phyloP scores from a whole-genome alignment of 2,329 filamentous ascomycete genomes.

The Trematosphaeria pertusa region DNA sequence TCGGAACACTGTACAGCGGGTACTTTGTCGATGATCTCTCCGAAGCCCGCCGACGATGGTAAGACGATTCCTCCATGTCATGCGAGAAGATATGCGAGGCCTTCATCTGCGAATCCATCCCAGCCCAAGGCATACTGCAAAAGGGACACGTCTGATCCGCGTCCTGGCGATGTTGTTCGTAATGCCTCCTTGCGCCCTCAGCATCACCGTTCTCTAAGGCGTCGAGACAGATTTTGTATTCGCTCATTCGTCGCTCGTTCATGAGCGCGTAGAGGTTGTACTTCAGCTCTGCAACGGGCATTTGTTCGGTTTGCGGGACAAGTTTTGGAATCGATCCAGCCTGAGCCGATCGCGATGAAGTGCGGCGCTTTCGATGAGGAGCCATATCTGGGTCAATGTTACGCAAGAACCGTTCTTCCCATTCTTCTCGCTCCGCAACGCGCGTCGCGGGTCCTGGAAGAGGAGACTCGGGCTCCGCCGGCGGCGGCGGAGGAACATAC shows the following conservation, averaged over 20 bases:
- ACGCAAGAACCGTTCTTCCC: constrained; percentile 21
- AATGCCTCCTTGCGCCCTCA: constrained; percentile 9
- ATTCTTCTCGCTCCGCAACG: constrained; percentile 9
- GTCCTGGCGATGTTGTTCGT: constrained; percentile 12
- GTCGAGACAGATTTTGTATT: constrained; percentile 12
- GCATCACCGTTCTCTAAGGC: constrained; percentile 9
- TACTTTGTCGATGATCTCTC: background rate
- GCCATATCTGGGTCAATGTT: constrained; percentile 2
- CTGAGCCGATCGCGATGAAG: background rate
- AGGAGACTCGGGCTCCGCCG: too few relatives aligned
- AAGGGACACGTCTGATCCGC: constrained; percentile 18
- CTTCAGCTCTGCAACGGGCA: constrained; percentile 21
- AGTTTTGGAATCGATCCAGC: constrained; percentile 3
- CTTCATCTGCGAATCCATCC: constrained; percentile 11
- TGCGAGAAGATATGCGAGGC: constrained; percentile 20
- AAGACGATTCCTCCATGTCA: too few relatives aligned
- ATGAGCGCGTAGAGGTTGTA: constrained; percentile 16
- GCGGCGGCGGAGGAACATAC: background rate
- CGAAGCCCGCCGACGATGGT: too few relatives aligned
- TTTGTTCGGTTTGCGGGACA: constrained; percentile 12
- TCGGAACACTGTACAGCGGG: constrained; percentile 5
- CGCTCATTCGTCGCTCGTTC: constrained; percentile 7
- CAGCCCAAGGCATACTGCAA: constrained; percentile 17
- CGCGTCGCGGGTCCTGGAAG: background rate
- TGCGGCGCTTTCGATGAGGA: background rate